A percentile compares a stretch with the other conserved stretches of the same genome.
These are phyloP conservation scores for Fusarium xyrophilum DNA, from an alignment of 2,329 filamentous ascomycete genomes.

Conservation along the genomic window DNA sequence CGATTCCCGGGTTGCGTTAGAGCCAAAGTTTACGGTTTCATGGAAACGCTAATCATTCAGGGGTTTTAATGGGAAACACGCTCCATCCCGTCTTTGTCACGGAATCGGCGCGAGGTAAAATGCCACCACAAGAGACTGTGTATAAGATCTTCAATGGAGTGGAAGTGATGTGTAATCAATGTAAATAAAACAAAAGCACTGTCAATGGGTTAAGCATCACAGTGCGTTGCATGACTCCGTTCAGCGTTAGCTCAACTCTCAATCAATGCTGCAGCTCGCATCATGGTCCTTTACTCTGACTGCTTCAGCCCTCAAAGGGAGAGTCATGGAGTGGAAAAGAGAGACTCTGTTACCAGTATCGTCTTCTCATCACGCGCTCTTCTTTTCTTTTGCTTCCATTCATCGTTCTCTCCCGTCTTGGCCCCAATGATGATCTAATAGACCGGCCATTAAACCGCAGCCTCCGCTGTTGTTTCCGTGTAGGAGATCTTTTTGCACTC, in stretches of 20 bases:
- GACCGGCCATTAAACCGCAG: background rate
- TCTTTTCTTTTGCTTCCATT: constrained; percentile 5
- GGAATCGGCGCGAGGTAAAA: background rate
- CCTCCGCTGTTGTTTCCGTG: constrained; percentile 21
- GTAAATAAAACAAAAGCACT: background rate
- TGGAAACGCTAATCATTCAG: constrained; percentile 31
- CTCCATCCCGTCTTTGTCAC: background rate
- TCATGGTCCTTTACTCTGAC: background rate
- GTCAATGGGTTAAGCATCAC: background rate
- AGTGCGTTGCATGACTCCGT: background rate
- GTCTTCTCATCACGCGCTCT: background rate
- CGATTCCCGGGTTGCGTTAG: constrained; percentile 31
- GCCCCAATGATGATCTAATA: constrained; percentile 17
- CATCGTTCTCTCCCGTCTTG: background rate
- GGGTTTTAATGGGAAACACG: constrained; percentile 31
- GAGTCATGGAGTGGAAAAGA: background rate
- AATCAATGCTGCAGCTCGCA: background rate
- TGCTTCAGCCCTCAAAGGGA: background rate
- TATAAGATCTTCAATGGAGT: too few relatives aligned
- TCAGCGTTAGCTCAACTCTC: background rate
- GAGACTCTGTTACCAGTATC: background rate
- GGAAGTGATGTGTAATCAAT: background rate
- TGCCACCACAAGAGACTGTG: background rate
- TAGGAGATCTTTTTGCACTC: background rate
- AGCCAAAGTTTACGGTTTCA: constrained; percentile 17